A percentile compares a stretch with the other conserved stretches of the same genome.
phyloP scores from a whole-genome alignment of 2,329 filamentous ascomycete species.

The Fusarium citri region DNA sequence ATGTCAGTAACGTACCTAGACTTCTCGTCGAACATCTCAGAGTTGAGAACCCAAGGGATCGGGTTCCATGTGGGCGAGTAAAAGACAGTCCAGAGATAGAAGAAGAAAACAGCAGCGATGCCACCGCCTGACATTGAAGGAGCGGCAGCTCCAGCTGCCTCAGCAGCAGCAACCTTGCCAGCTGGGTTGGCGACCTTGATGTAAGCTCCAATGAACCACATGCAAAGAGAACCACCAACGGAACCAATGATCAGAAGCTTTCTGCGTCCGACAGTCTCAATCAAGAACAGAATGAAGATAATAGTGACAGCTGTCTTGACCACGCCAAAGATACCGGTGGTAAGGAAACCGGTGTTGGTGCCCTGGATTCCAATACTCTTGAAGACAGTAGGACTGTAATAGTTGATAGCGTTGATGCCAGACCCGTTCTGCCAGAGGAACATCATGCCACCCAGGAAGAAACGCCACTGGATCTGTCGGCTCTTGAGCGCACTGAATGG shows the following conservation, averaged over 20 bases:
- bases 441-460: slow-evolving; percentile 79
- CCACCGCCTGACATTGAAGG: slow-evolving; percentile 58
- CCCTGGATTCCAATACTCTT: slow-evolving; percentile 61
- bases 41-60: slow-evolving; percentile 80
- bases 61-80: slow-evolving; percentile 80
- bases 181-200: slow-evolving; percentile 62
- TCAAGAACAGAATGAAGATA: slow-evolving; percentile 75
- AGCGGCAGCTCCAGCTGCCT: slow-evolving; percentile 38
- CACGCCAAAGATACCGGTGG: slow-evolving; percentile 81
- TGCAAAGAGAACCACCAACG: slow-evolving; percentile 71
- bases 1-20: slow-evolving; percentile 31
- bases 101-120: slow-evolving; percentile 74
- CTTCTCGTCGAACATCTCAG: slow-evolving; percentile 80
- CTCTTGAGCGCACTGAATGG: slow-evolving; percentile 70
- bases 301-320: slow-evolving; percentile 77
- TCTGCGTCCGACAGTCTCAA: slow-evolving; percentile 67
- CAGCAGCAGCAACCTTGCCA: slow-evolving; percentile 40
- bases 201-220: slow-evolving; percentile 67
- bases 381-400: slow-evolving; percentile 65
- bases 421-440: slow-evolving; percentile 83
- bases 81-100: slow-evolving; percentile 66
- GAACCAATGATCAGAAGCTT: slow-evolving; percentile 74
- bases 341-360: slow-evolving; percentile 60
- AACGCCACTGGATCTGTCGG: slow-evolving; percentile 73
- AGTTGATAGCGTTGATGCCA: slow-evolving; percentile 84